A percentile compares a stretch with the other conserved stretches of the same genome.
These are phyloP conservation scores for Raphanus sativus DNA, from an alignment of 345 rosid species.

Conservation along the genomic window DNA sequence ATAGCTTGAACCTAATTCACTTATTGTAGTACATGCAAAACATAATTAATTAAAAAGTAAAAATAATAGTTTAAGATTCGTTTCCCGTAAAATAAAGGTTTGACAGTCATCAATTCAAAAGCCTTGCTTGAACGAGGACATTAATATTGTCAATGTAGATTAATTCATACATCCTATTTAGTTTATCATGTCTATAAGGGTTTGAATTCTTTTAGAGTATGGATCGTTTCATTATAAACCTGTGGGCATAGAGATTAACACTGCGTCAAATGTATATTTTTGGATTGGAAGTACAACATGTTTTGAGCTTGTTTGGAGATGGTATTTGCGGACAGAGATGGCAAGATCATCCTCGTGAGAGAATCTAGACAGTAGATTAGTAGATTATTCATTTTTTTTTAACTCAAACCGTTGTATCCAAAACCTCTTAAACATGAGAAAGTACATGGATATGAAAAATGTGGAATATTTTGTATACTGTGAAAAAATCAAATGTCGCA, in stretches of 20 bases:
- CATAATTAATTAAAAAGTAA: not conserved
- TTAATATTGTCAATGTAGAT: not conserved
- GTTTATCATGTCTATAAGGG: not conserved
- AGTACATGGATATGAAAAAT: not conserved
- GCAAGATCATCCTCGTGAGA: not conserved
- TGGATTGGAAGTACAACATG: not conserved
- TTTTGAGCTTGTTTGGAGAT: not conserved
- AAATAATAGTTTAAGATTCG: not conserved
- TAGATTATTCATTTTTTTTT: not conserved
- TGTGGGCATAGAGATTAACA: not conserved
- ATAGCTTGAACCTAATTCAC: constrained; percentile 22
- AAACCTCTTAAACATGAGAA: not conserved
- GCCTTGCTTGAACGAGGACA: not conserved
- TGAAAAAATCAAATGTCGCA: not conserved
- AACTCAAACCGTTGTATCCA: not conserved
- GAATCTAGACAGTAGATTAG: not conserved
- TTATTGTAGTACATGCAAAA: not conserved
- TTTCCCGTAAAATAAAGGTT: not conserved
- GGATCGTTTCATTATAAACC: not conserved
- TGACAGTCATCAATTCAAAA: not conserved
- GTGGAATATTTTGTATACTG: not conserved
- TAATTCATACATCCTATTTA: not conserved
- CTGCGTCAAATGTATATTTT: not conserved
- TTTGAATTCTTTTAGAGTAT: not conserved
- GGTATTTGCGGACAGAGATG: not conserved